Base-by-base conservation (phyloP, 331 rosid genomes). In the Quercus lobata region DNA sequence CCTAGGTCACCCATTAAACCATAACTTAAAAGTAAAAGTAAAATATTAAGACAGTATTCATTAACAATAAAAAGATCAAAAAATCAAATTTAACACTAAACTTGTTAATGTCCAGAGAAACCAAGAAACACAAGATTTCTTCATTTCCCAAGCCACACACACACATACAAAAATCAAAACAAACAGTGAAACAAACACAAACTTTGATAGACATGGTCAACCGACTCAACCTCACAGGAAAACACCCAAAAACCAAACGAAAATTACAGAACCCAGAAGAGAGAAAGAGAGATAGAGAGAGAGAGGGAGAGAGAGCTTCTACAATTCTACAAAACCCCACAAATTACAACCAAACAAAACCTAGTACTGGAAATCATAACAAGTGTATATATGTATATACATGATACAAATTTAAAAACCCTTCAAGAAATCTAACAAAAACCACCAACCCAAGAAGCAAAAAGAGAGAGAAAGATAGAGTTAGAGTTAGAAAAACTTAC, bases 401-500 rank as follows among this genome's bases (percentile, higher is more conserved):
- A 37, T 8, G 46, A 37, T 37, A 37, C 8, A 37, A 37, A 8
- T 11, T 37, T 37, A 37, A 37, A 37, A 37, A 8, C 46, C 54
- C 54, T 49, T 14, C 17, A 14, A 46, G 54, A 46, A 46, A 74
- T 17, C n/a, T 21, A 69, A 3, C 37, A 57, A 11, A 21, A n/a
- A 18, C 14, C n/a, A 46, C 32, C 1, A 6, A 19, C 18, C 9
- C 4, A 21, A 5, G 32, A 25, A 18, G 7, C 12, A 6, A 27
- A 66, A 19, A 69, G 32, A n/a, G 3, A 60, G 24, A 71, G 25
- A 55, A 24, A 44, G 58, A 73, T 27, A 27, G 29, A 27, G 29
- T 27, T 24, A 78, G 73, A 72, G 73, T 25, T 15, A 9, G 16
- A 61, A 1, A 58, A n/a, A 77, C 84, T 60, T 88, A 93, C 99